phyloP scores from a whole-genome alignment of 169 alveolate genomes.

The Cryptosporidium ryanae region DNA sequence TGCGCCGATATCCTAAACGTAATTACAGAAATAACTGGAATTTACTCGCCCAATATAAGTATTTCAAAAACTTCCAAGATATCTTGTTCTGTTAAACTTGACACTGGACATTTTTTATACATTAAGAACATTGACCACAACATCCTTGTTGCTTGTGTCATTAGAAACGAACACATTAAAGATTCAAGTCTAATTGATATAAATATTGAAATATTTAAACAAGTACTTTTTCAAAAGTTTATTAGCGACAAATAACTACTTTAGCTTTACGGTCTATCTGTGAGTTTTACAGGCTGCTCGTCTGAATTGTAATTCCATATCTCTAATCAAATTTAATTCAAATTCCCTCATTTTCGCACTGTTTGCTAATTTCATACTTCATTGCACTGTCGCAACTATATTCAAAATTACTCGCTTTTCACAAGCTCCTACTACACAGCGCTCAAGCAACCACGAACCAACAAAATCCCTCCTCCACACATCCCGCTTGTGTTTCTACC shows the following conservation, averaged over 20 bases:
- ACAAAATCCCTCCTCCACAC: too few species aligned
- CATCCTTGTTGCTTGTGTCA: constrained; percentile 44
- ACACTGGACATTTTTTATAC: constrained; percentile 51
- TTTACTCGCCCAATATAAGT: constrained; percentile 22
- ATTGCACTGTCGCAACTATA: too few species aligned
- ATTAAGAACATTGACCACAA: constrained; percentile 30
- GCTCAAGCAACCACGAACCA: too few species aligned
- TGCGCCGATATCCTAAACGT: constrained; percentile 67
- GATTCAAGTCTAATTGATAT: constrained; percentile 23
- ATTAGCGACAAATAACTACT: not conserved
- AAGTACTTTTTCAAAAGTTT: constrained; percentile 16
- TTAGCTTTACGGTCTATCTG: too few species aligned
- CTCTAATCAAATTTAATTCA: too few species aligned
- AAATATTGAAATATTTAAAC: constrained; percentile 42
- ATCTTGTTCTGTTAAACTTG: constrained; percentile 38
- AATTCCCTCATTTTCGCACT: too few species aligned
- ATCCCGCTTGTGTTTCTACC: too few species aligned
- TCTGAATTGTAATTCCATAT: too few species aligned
- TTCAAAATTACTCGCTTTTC: too few species aligned
- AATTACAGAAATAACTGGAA: constrained; percentile 56
- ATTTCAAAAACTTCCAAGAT: constrained; percentile 11
- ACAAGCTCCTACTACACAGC: too few species aligned
- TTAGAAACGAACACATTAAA: constrained; percentile 44
- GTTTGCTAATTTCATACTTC: too few species aligned
- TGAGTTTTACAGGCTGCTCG: too few species aligned